phyloP scores from a whole-genome alignment of 805 yeast species.

The Candida sonorensis region DNA sequence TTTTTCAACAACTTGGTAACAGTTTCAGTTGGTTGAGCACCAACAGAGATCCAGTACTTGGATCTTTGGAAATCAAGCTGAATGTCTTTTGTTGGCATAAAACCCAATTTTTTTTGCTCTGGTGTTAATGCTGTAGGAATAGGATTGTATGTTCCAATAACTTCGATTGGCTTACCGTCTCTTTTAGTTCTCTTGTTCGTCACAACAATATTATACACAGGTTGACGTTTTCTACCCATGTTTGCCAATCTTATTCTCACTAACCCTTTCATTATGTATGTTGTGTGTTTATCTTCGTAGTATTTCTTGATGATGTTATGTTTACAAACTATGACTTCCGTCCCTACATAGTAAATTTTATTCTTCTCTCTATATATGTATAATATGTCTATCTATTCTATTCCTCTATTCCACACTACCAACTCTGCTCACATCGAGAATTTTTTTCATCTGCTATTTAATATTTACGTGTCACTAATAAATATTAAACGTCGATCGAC shows the following conservation, averaged over 20 bases:
- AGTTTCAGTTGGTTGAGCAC: slow-evolving; percentile 88
- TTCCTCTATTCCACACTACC: too few relatives aligned
- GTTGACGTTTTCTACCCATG: slow-evolving; percentile 84
- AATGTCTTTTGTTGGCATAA: slow-evolving; percentile 65
- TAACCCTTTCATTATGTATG: slow-evolving; percentile 48
- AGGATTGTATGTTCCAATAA: slow-evolving; percentile 90
- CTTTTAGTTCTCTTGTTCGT: slow-evolving; percentile 72
- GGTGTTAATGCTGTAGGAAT: slow-evolving; percentile 62
- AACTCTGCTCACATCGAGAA: too few relatives aligned
- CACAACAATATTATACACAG: slow-evolving; percentile 89
- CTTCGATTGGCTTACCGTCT: slow-evolving; percentile 87
- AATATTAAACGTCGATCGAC: slow-evolving; percentile 2
- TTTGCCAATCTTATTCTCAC: slow-evolving; percentile 87
- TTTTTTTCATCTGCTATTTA: not conserved
- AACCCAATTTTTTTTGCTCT: slow-evolving; percentile 49
- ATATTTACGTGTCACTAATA: too few relatives aligned
- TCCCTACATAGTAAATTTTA: too few relatives aligned
- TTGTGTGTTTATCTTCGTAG: too few relatives aligned
- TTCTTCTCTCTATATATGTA: too few relatives aligned
- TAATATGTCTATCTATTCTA: too few relatives aligned
- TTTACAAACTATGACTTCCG: too few relatives aligned
- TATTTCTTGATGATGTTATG: too few relatives aligned
- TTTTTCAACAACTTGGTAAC: slow-evolving; percentile 71
- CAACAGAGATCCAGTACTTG: slow-evolving; percentile 95
- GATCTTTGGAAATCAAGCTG: slow-evolving; percentile 82